Evolutionary conservation across 2,329 filamentous ascomycete species (phyloP), one percentile per base, ranked within the genome.

Genomic region (Escovopsis sp.): DNA sequence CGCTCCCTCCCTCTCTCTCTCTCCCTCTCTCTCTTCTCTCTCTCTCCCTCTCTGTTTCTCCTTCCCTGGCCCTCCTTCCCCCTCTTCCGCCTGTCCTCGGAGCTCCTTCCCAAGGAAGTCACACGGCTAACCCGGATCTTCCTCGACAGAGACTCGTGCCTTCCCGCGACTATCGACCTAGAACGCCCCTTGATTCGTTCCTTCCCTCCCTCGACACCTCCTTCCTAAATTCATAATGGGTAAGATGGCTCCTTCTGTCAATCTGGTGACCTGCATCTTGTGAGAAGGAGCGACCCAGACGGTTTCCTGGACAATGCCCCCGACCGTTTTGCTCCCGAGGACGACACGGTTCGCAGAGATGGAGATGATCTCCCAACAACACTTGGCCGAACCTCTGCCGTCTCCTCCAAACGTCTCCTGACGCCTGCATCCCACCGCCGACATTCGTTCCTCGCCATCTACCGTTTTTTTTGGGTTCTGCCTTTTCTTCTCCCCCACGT

Each of bases 381-480:
- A 19, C 34, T 32, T 36, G 18, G 21, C 28, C 39, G 35, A 39
- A 35, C 25, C 17, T 11, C 40, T 40, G 37, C 37, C 47, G 38
- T 43, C 40, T n/a, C n/a, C n/a, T n/a, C n/a, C n/a, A n/a, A n/a
- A n/a, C n/a, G n/a, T n/a, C n/a, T 34, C 45, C 46, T 41, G 47
- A 47, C 42, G 35, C 39, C 21, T 43, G 45, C 51, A n/a, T n/a
- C n/a, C n/a, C n/a, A 41, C 56, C 53, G 55, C 41, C 47, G 45
- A 47, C 50, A 52, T 57, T 53, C 55, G 54, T 58, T 61, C 45
- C 37, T 40, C 47, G 46, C 46, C 53, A 63, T 66, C 51, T 66
- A 64, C 56, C 45, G 47, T 59, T 63, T 65, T 53, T 65, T 63
- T 65, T 63, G 57, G 62, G 53, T 57, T 49, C 44, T 42, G 41